Evolutionary conservation across 2,329 filamentous ascomycete genomes (phyloP).

Genomic region (Hypomyces perniciosus): DNA sequence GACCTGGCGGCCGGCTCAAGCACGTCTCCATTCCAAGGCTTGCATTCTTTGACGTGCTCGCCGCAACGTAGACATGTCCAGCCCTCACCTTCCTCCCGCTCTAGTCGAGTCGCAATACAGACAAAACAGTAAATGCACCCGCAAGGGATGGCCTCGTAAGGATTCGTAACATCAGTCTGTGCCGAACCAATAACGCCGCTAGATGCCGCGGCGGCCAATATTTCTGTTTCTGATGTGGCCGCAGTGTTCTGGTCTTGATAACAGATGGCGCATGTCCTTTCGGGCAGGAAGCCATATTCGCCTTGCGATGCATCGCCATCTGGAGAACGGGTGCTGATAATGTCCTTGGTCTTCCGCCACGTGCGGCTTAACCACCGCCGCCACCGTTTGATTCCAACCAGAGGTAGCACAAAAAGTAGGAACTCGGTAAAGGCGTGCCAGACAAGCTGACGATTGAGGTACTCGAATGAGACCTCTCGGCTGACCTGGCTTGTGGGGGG

Average conservation of each 20-base stretch:
- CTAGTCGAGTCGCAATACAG: constrained; percentile 82
- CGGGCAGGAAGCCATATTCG: constrained; percentile 79
- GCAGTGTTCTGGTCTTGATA: constrained; percentile 84
- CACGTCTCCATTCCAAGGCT: constrained; percentile 88
- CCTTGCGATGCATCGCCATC: constrained; percentile 54
- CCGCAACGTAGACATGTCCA: constrained; percentile 90
- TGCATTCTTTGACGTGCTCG: constrained; percentile 74
- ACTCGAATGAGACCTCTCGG: constrained; percentile 93
- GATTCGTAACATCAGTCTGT: constrained; percentile 91
- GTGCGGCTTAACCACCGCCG: constrained; percentile 77
- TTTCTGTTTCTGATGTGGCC: constrained; percentile 65
- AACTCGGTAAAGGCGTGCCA: constrained; percentile 99
- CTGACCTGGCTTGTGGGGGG: constrained; percentile 80
- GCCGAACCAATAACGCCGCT: constrained; percentile 80
- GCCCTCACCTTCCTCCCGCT: constrained; percentile 88
- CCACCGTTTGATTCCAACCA: constrained; percentile 94
- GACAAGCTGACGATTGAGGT: constrained; percentile 92
- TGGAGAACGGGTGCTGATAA: constrained; percentile 45
- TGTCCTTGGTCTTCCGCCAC: constrained; percentile 74
- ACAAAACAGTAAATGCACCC: constrained; percentile 95
- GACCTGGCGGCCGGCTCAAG: constrained; percentile 50
- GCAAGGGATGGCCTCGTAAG: constrained; percentile 85
- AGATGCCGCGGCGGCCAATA: constrained; percentile 63
- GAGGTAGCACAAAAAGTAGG: constrained; percentile 88
- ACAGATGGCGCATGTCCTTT: constrained; percentile 93